Base-by-base conservation (phyloP, 805 yeast species). In the Maudiozyma saulgeensis region DNA sequence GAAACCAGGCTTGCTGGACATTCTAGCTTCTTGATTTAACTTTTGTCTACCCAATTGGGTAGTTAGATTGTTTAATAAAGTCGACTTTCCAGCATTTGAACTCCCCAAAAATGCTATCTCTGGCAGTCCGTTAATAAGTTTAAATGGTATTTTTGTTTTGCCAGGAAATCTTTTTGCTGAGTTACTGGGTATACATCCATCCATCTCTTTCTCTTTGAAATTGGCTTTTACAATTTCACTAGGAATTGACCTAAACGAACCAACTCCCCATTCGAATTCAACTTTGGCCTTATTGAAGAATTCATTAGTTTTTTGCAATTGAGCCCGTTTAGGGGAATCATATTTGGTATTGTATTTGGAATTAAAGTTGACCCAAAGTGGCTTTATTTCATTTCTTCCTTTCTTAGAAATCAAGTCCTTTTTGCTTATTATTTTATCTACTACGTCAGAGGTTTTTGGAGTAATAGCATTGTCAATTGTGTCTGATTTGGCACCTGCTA, bases 31-130 rank as follows among this genome's bases (percentile, higher is more conserved):
- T 43, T 53, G 63, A 49, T 52, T 59, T 46, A 58, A 54, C 21
- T 53, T 63, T 40, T 61, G 63, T 47, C 61, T 59, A 25, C 59
- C 57, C 7, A 66, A 62, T 37, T 68, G 68, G 1, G 79, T 69
- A 4, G 85, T 66, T 8, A 87, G 49, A 12, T 76, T 77, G 58
- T 86, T 85, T 40, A 89, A 69, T 25, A 89, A 62, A 0, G 95
- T 80, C 0, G 95, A 86, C 61, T 89, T 89, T 0, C 96, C 97
- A 7, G 83, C 89, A 57, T 89, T 89, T 44, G 95, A 83, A 53
- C 87, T 77, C 0, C 97, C 96, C 43, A 89, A 56, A 44, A 89
- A 73, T 3, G 84, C 69, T 4, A 88, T 77, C 59, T 88, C 96
- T 0, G 96, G 96, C 12, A 84, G 68, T 15, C 68, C 69, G 47